Evolutionary conservation across 768 basidiomycete species (phyloP).

Genomic region (Russula virescens): DNA sequence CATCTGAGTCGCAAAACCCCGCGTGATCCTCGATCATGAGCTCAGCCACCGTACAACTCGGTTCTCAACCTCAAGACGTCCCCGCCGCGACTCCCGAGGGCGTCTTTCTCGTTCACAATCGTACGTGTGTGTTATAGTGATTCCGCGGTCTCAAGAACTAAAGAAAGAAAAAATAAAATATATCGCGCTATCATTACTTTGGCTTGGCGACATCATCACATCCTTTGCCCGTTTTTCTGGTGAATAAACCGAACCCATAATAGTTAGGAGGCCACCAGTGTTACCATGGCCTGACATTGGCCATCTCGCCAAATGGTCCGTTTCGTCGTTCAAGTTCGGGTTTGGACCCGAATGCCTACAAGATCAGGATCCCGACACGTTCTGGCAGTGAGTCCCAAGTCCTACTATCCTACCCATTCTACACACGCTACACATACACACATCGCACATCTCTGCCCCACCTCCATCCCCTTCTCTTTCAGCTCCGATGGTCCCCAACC

Average conservation of each 20-base stretch:
- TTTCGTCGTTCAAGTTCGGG: conserved; percentile 94
- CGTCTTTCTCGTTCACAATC: conserved; percentile 36
- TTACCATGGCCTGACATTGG: conserved; percentile 83
- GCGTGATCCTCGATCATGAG: conserved; percentile 10
- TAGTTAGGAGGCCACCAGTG: conserved; percentile 41
- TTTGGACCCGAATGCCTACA: conserved; percentile 90
- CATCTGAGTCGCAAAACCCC: background rate
- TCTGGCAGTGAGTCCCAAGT: conserved; percentile 81
- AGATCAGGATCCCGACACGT: conserved; percentile 85
- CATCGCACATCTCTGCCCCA: background rate
- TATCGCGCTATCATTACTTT: too few species aligned
- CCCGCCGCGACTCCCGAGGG: conserved; percentile 30
- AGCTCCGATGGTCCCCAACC: conserved; percentile 96
- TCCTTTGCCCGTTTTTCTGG: too few species aligned
- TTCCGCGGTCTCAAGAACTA: too few species aligned
- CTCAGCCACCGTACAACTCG: conserved; percentile 8
- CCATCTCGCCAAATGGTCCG: conserved; percentile 87
- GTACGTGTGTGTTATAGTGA: conserved; percentile 28
- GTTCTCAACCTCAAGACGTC: background rate
- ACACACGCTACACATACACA: background rate
- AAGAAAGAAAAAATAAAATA: too few species aligned
- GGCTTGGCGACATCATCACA: too few species aligned
- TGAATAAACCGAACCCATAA: too few species aligned
- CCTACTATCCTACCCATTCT: too few species aligned
- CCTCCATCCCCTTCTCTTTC: background rate